phyloP scores from a whole-genome alignment of 371 early-diverging fungal genomes.

The Choanephora cucurbitarum region DNA sequence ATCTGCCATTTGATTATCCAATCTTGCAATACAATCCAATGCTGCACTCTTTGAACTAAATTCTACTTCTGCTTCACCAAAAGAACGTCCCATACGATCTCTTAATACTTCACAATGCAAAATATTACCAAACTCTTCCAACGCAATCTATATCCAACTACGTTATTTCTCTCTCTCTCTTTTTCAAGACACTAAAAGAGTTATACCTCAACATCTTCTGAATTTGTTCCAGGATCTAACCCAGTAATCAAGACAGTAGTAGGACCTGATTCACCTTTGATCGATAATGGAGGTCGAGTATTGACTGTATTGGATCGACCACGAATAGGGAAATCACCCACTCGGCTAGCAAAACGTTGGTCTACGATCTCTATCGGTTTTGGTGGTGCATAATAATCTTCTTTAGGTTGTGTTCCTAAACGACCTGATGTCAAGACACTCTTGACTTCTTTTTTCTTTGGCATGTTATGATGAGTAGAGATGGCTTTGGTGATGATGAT shows the following conservation, averaged over 20 bases:
- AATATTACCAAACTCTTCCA: constrained; percentile 42
- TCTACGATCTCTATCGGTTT: no score
- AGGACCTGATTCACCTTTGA: constrained; percentile 56
- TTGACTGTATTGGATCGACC: constrained; percentile 25
- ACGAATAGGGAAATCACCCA: constrained; percentile 18
- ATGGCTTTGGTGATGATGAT: constrained; percentile 40
- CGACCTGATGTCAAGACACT: background rate
- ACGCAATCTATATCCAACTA: constrained; percentile 29
- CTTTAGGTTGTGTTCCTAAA: background rate
- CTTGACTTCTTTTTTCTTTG: constrained; percentile 2
- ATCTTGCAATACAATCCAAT: constrained; percentile 39
- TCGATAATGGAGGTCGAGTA: constrained; percentile 27
- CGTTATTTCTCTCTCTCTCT: background rate
- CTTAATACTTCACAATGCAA: constrained; percentile 39
- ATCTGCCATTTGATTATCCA: constrained; percentile 49
- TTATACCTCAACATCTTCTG: constrained; percentile 64
- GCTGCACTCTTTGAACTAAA: constrained; percentile 42
- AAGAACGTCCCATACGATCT: constrained; percentile 43
- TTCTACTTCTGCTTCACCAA: constrained; percentile 54
- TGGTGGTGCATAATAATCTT: no score
- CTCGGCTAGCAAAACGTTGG: background rate
- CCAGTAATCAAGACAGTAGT: constrained; percentile 57
- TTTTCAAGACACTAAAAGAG: no score
- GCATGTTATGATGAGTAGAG: constrained; percentile 10
- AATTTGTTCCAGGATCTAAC: constrained; percentile 55